Evolutionary conservation across 2,329 filamentous ascomycete species (phyloP).

Genomic region (Stachybotrys echinatus): DNA sequence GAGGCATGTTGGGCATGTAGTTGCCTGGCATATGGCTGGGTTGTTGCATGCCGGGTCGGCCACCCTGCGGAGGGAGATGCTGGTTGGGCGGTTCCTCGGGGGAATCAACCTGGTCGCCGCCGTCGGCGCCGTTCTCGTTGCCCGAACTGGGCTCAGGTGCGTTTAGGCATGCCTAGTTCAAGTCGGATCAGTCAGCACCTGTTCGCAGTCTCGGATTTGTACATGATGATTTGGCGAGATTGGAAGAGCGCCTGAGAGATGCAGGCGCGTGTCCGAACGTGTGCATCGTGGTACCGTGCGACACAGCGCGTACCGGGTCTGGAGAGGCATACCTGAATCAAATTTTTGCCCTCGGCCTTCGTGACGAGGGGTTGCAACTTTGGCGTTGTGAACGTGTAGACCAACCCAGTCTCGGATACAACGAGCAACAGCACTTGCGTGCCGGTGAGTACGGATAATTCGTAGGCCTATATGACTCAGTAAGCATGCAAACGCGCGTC

Average conservation of each 20-base stretch:
- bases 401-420: slow-evolving; percentile 93
- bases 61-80: slow-evolving; percentile 61
- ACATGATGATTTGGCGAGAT: too few species aligned
- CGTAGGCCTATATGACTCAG: slow-evolving; percentile 67
- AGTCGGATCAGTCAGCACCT: slow-evolving; percentile 22
- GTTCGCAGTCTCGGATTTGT: neutral
- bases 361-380: slow-evolving; percentile 98
- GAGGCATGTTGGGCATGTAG: slow-evolving; percentile 60
- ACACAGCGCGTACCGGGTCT: neutral
- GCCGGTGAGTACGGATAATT: slow-evolving; percentile 93
- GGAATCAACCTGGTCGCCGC: slow-evolving; percentile 73
- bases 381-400: slow-evolving; percentile 97
- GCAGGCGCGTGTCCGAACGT: neutral
- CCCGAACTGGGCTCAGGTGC: slow-evolving; percentile 83
- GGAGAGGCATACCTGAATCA: slow-evolving; percentile 76
- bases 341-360: slow-evolving; percentile 97
- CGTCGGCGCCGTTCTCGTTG: slow-evolving; percentile 76
- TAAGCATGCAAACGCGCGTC: neutral
- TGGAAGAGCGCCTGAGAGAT: neutral
- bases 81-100: slow-evolving; percentile 81
- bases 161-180: slow-evolving; percentile 83
- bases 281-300: neutral
- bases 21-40: slow-evolving; percentile 57
- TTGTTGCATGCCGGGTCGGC: slow-evolving; percentile 61
- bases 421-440: slow-evolving; percentile 96